Base-by-base conservation (phyloP, 306 rosid species). In the Hylodesmum podocarpum region DNA sequence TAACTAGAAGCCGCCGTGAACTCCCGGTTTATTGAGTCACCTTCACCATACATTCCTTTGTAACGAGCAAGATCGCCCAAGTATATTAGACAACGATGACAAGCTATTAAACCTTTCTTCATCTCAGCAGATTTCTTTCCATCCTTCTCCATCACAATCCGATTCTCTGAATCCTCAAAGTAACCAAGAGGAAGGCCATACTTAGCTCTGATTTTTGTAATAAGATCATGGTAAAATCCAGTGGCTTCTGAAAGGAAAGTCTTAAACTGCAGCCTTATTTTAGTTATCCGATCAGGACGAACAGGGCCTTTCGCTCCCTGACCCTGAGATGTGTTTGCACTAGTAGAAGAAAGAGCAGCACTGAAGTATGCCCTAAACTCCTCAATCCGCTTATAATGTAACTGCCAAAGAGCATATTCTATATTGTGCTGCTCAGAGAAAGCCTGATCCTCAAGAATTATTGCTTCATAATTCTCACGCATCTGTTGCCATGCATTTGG, bases 61-160 rank as follows among this genome's bases (percentile, higher is more conserved):
- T 94, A 94, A 59, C 98, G 98, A 71, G 97, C 98, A 78, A 94
- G 97, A 85, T 94, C 98, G 50, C 98, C 98, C 86, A 94, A 83
- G 77, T 94, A 94, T 79, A 94, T 94, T 84, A 91, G 81, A 83
- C 97, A 91, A 41, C 94, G 97, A 72, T 94, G 94, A 70, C 98
- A 91, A 16, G 97, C 91, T 55, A 94, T 55, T 70, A 94, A 83
- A 46, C 96, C 97, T 85, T 86, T 88, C 86, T 89, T 93, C 86
- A 91, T 84, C 73, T 85, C 98, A 55, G 89, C 67, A 84, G 82
- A 91, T 83, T 89, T 93, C 63, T 88, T 91, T 64, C 87, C 97
- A 90, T 89, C 98, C 84, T 91, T 94, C 77, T 91, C 94, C 80
- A 83, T 75, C 57, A 82, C 87, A 70, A 71, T 82, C 47, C 57